phyloP scores from a whole-genome alignment of 257 asterid genomes.

The Anisodus acutangulus region DNA sequence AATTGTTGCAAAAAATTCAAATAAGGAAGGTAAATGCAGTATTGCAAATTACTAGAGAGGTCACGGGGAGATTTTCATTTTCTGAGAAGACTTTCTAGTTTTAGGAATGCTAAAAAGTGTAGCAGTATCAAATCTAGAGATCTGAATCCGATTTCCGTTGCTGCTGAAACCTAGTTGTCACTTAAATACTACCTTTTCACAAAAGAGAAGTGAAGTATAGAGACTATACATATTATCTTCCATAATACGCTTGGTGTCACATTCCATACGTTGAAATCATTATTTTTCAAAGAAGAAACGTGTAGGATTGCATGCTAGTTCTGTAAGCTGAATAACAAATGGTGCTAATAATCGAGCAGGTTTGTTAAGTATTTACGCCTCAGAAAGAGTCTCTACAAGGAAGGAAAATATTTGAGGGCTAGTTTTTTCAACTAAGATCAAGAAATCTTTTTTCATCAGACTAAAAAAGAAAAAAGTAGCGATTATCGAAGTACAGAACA shows the following conservation, averaged over 20 bases:
- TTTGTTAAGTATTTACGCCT: neutral
- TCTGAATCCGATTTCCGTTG: neutral
- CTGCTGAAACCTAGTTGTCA: neutral
- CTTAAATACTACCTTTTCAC: neutral
- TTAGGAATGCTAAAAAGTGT: neutral
- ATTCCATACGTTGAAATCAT: neutral
- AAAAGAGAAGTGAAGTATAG: too few relatives aligned
- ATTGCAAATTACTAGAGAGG: too few relatives aligned
- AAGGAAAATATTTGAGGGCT: neutral
- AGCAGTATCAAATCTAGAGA: neutral
- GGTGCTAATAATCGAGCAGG: neutral
- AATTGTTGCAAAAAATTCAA: too few relatives aligned
- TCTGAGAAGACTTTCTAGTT: neutral
- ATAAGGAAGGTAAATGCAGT: too few relatives aligned
- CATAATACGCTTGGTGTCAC: neutral
- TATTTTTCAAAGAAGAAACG: neutral
- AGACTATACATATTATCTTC: neutral
- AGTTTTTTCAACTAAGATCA: neutral
- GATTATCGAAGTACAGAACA: neutral
- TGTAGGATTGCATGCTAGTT: neutral
- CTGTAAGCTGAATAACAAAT: neutral
- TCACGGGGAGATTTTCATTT: too few relatives aligned
- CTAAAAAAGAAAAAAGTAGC: neutral
- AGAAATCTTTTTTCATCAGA: slow-evolving; percentile 10
- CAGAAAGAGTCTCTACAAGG: neutral